Base-by-base conservation (phyloP, 306 rosid genomes). In the Betula pendula region DNA sequence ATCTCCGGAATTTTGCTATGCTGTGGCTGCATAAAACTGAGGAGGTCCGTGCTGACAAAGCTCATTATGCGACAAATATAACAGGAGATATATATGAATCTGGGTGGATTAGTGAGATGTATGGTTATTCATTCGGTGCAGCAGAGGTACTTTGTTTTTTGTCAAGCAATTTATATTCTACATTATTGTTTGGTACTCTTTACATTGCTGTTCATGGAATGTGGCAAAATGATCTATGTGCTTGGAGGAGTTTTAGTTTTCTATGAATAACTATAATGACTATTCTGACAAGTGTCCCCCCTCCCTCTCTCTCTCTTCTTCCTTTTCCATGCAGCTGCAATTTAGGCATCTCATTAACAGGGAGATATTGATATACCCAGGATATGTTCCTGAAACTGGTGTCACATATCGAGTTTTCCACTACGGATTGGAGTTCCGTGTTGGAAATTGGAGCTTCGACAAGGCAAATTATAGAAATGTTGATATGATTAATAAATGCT, bases 41-140 rank as follows among this genome's bases (percentile, higher is more conserved):
- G 85, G 99, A 95, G 82, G 97, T 95, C 25, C 92, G 99, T 45
- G 97, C 97, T 4, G 99, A 95, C 90, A 91, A 80, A 87, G 97
- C 92, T 79, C 99, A 95, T 82, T 95, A 95, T 80, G 96, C 94
- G 44, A 88, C 88, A 59, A 95, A 95, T 86, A 92, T 95, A 75
- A 95, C 99, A 8, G 99, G 99, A 62, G 99, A 95, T 84, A 84
- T 95, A 80, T 95, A 84, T 76, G 85, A 75, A 76, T 90, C 99
- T 24, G 99, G 99, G 59, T 95, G 99, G 99, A 95, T 92, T 16
- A 95, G 99, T 74, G 99, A 95, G 88, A 95, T 92, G 99, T 95
- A 95, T 79, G 99, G 99, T 48, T 95, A 95, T 86, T 95, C 99
- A 48, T 95, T 95, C 6, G 99, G 96, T 3, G 99, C 99, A 7